These are phyloP conservation scores for Boletus bicolor DNA, from an alignment of 768 basidiomycete species.

Conservation along the genomic window DNA sequence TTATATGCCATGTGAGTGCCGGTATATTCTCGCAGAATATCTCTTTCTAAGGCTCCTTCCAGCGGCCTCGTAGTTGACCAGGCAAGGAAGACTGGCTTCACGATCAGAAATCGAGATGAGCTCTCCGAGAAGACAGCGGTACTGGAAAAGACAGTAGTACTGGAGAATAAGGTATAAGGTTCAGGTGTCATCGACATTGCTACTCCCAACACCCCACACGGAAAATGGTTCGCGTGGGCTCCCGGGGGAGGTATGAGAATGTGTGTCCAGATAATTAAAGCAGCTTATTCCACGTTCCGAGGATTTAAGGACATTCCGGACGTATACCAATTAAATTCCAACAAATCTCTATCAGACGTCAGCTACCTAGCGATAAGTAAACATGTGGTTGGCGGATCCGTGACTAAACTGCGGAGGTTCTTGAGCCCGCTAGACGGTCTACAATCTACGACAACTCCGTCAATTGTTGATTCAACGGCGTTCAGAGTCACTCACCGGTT, in stretches of 20 bases:
- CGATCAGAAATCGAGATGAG: conserved; percentile 47
- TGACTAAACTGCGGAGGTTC: conserved; percentile 64
- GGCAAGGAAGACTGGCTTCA: conserved; percentile 46
- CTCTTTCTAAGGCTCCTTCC: background rate
- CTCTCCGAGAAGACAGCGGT: conserved; percentile 23
- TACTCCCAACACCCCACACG: conserved; percentile 1
- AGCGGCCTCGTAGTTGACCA: conserved; percentile 57
- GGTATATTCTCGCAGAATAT: background rate
- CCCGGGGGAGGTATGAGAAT: conserved; percentile 12
- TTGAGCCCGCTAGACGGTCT: conserved; percentile 77
- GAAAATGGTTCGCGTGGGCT: conserved; percentile 15
- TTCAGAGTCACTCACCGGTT: conserved; percentile 51
- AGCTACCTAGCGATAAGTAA: conserved; percentile 6
- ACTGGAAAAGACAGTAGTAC: conserved; percentile 12
- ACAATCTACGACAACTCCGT: conserved; percentile 48
- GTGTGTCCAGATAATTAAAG: background rate
- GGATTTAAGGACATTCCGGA: background rate
- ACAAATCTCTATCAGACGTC: conserved; percentile 6
- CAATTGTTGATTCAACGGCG: background rate
- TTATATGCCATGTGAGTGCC: conserved; percentile 52
- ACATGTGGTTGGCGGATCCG: background rate
- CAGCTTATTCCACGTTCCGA: background rate
- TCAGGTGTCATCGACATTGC: background rate
- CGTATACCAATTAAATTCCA: conserved; percentile 15
- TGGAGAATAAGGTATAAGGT: background rate